Base-by-base conservation (phyloP, 2,329 filamentous ascomycete genomes). In the Clonostachys solani region DNA sequence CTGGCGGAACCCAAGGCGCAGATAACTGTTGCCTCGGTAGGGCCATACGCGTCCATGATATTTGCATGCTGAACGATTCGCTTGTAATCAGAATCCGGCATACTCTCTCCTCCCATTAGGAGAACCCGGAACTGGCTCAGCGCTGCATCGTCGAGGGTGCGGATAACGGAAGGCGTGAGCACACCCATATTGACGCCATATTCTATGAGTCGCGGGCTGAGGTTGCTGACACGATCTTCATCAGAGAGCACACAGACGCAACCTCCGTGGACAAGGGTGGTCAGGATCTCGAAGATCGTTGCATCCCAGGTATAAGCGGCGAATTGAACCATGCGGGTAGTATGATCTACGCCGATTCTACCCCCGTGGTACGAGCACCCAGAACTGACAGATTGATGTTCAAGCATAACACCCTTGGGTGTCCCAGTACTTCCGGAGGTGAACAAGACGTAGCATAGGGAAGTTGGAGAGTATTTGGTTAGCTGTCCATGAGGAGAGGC, bases 21-120 rank as follows among this genome's bases (percentile, higher is more conserved):
- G 16, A 15, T 15, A 38, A 38, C 16, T 15, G 36, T 38, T 12
- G 12, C 13, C 29, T 44, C 42, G n/a, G 23, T 16, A 9, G 42
- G 42, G 5, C 42, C 42, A 41, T 56, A 56, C 9, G 37, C 38
- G 40, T 46, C 35, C 13, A 44, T 37, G 29, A 42, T 17, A 5
- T 38, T 33, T 5, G 49, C 17, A 3, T 45, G 12, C 6, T 36
- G 46, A 5, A 17, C 42, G 57, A 59, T 58, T 10, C 47, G 44
- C 6, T 50, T 43, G 10, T 53, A 33, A 17, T 51, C 48, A 18
- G 50, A 33, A 16, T 45, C 43, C 10, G 45, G 43, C 1, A 96
- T 70, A 45, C 87, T 83, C 61, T 96, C 92, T 3, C 92, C 92
- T 7, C 92, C 92, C 0, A 91, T 52, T 0, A 53, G 51, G n/a